phyloP scores from a whole-genome alignment of 345 rosid genomes.

The Corchorus olitorius region DNA sequence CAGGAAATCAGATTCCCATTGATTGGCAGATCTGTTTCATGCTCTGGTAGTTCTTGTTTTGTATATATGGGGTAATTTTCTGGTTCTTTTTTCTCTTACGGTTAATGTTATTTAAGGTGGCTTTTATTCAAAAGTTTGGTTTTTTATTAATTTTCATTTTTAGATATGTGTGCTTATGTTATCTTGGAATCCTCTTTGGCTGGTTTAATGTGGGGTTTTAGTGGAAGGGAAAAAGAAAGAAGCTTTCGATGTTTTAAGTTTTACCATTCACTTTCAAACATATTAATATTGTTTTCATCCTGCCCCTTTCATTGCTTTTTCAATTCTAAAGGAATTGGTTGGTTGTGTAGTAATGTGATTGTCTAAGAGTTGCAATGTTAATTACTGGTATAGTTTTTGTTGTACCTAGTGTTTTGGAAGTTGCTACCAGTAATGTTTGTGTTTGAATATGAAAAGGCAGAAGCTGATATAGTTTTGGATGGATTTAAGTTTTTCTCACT shows the following conservation, averaged over 20 bases:
- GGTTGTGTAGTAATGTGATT: too few species aligned
- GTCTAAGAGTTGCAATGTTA: too few species aligned
- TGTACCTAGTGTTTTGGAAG: neutral
- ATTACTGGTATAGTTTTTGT: neutral
- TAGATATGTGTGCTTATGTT: neutral
- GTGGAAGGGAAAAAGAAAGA: neutral
- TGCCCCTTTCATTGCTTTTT: too few species aligned
- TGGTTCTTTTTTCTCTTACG: neutral
- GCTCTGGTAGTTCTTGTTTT: constrained; percentile 5
- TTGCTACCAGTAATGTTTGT: neutral
- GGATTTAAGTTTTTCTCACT: neutral
- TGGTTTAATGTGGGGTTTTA: neutral
- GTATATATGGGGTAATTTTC: constrained; percentile 19
- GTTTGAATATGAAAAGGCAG: neutral
- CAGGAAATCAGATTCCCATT: constrained; percentile 19
- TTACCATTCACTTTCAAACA: too few species aligned
- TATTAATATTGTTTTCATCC: too few species aligned
- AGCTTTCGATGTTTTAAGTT: too few species aligned
- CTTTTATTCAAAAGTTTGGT: neutral
- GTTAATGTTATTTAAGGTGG: constrained; percentile 7
- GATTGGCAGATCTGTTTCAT: constrained; percentile 15
- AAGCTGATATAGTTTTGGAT: neutral
- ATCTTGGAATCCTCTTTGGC: neutral
- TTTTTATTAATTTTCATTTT: neutral
- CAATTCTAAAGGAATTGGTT: too few species aligned